Percentiles rank a stretch among this genome's conserved stretches.
Evolutionary conservation across 768 basidiomycete genomes (phyloP).

Genomic region (Favolaschia claudopus): DNA sequence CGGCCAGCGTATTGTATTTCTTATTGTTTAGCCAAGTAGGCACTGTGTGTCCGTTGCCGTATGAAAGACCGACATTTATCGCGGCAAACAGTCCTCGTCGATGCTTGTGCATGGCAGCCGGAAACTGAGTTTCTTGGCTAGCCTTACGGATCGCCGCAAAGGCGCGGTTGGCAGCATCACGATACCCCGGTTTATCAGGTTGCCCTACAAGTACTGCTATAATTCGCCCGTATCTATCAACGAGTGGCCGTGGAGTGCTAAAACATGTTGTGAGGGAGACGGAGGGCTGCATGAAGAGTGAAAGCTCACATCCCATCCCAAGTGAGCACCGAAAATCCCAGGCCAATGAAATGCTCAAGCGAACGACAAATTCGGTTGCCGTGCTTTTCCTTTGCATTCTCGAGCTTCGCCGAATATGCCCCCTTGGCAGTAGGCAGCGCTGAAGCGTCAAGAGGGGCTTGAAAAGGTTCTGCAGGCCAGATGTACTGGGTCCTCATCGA

Average conservation of each 20-base stretch:
- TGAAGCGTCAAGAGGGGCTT: no score
- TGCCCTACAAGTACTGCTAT: slow-evolving; percentile 15
- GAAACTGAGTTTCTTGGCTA: background rate
- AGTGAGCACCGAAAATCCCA: no score
- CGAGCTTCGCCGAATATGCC: no score
- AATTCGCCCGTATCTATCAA: background rate
- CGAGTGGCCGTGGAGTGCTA: background rate
- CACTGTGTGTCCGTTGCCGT: slow-evolving; percentile 28
- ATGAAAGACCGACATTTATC: slow-evolving; percentile 24
- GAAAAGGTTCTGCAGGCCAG: no score
- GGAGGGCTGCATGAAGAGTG: no score
- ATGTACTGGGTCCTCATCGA: no score
- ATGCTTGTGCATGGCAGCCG: background rate
- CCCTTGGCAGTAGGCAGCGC: no score
- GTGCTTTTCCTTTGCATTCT: no score
- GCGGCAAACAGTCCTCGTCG: slow-evolving; percentile 25
- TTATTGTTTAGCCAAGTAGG: slow-evolving; percentile 3
- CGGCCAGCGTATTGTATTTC: background rate
- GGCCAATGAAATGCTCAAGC: no score
- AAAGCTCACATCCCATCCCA: no score
- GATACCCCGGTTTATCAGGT: background rate
- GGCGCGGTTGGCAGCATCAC: background rate
- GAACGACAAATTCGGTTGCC: no score
- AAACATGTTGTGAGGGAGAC: no score
- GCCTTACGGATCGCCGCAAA: background rate